Evolutionary conservation across 2,329 filamentous ascomycete species (phyloP).

Genomic region (Exophiala oligosperma): DNA sequence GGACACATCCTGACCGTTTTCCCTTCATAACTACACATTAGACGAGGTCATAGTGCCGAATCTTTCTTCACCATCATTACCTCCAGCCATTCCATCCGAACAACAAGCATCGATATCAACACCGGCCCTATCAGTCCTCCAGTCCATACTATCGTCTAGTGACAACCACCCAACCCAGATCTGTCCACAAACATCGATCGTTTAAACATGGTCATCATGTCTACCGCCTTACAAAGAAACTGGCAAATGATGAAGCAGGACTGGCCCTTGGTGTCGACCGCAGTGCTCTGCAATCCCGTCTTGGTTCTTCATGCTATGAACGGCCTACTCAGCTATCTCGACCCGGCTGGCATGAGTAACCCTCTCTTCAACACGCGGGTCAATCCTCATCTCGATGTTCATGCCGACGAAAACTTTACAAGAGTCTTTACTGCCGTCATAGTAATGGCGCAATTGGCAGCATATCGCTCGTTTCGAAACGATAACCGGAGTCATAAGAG

Average conservation of each 20-base stretch:
- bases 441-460: conserved; percentile 38
- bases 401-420: conserved; percentile 39
- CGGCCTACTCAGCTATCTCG: conserved; percentile 37
- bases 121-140: no score
- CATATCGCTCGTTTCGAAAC: conserved; percentile 3
- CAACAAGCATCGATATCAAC: no score
- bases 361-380: conserved; percentile 31
- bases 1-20: no score
- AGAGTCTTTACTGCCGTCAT: conserved; percentile 42
- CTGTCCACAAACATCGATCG: neutral
- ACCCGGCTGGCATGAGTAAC: conserved; percentile 34
- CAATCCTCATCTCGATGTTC: conserved; percentile 38
- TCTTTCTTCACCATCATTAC: no score
- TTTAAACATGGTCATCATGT: neutral
- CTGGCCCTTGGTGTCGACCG: conserved; percentile 35
- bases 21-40: no score
- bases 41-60: no score
- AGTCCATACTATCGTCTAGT: no score
- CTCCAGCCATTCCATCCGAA: no score
- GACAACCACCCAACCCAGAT: no score
- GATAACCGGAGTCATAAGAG: neutral
- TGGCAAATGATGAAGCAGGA: conserved; percentile 6
- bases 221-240: neutral
- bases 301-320: conserved; percentile 43
- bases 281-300: conserved; percentile 41